A percentile compares a stretch with the other conserved stretches of the same genome.
Conservation (phyloP, 805 yeast genomes). For the Candida succiphila region DNA sequence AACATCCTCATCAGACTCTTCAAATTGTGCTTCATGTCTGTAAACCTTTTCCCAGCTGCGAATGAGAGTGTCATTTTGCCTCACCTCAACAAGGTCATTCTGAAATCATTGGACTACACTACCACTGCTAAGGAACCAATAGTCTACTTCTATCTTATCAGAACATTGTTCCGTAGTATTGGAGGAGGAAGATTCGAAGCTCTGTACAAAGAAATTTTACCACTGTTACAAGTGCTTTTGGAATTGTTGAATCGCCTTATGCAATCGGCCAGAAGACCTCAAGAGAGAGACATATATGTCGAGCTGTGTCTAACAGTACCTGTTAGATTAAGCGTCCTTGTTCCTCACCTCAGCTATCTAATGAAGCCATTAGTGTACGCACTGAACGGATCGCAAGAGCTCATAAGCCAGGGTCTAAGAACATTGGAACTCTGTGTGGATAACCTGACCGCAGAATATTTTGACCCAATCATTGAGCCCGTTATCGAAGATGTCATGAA, state of each 20-base stretch:
- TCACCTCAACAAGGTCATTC: slow-evolving; percentile 72
- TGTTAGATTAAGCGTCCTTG: slow-evolving; percentile 84
- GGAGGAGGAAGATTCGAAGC: slow-evolving; percentile 96
- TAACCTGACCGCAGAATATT: slow-evolving; percentile 89
- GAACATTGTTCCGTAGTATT: slow-evolving; percentile 86
- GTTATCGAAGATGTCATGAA: slow-evolving; percentile 91
- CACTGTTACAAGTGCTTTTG: slow-evolving; percentile 74
- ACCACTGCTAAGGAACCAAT: slow-evolving; percentile 87
- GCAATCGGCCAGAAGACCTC: slow-evolving; percentile 73
- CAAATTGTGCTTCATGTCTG: slow-evolving; percentile 93
- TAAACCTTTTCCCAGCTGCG: slow-evolving; percentile 76
- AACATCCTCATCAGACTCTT: slow-evolving; percentile 78
- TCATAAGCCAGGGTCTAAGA: slow-evolving; percentile 88
- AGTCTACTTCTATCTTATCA: slow-evolving; percentile 76
- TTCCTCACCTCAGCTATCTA: slow-evolving; percentile 81
- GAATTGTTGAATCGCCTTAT: slow-evolving; percentile 81
- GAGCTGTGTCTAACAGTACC: slow-evolving; percentile 95
- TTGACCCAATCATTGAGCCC: slow-evolving; percentile 95
- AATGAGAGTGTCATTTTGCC: slow-evolving; percentile 87
- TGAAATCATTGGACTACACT: slow-evolving; percentile 68
- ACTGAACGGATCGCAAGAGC: slow-evolving; percentile 79
- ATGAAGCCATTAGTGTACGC: slow-evolving; percentile 92
- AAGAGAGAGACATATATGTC: slow-evolving; percentile 89
- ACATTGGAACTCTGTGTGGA: slow-evolving; percentile 95
- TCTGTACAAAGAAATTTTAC: slow-evolving; percentile 86